Conservation (phyloP, 371 early-diverging fungal species). For the Mortierella sp. region DNA sequence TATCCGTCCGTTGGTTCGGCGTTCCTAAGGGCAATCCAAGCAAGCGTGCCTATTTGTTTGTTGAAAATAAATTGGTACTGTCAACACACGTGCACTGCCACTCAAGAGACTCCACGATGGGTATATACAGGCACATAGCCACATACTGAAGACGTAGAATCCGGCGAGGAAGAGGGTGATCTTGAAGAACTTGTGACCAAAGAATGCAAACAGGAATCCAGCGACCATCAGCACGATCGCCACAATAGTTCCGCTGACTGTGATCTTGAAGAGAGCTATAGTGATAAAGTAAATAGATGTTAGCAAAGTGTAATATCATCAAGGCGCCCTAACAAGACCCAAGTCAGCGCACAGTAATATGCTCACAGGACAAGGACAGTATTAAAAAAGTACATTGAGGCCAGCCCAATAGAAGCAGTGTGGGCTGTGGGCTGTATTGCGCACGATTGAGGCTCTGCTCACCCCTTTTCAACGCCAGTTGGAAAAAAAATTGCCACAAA, state of each 20-base stretch:
- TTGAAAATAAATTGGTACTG: neutral
- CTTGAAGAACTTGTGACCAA: slow-evolving; percentile 64
- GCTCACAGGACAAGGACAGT: neutral
- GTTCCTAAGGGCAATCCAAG: slow-evolving; percentile 66
- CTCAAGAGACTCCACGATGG: neutral
- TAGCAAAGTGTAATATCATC: neutral
- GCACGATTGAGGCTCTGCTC: too few species aligned
- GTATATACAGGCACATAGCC: neutral
- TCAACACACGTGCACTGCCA: slow-evolving; percentile 4
- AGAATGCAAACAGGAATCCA: slow-evolving; percentile 56
- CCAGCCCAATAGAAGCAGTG: too few species aligned
- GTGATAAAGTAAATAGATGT: neutral
- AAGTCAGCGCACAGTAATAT: too few species aligned
- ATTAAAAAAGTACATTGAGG: neutral
- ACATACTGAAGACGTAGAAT: slow-evolving; percentile 63
- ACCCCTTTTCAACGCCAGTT: too few species aligned
- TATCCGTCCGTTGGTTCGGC: slow-evolving; percentile 59
- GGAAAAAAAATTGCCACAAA: too few species aligned
- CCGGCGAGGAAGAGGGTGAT: slow-evolving; percentile 71
- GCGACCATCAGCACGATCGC: slow-evolving; percentile 65
- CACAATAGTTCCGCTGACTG: slow-evolving; percentile 60
- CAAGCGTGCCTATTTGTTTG: slow-evolving; percentile 46
- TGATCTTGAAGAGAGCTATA: slow-evolving; percentile 55
- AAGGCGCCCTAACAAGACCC: too few species aligned
- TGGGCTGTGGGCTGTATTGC: neutral